Base-by-base conservation (phyloP, 192 early-diverging fungal genomes). In the Coemansia furcata region DNA sequence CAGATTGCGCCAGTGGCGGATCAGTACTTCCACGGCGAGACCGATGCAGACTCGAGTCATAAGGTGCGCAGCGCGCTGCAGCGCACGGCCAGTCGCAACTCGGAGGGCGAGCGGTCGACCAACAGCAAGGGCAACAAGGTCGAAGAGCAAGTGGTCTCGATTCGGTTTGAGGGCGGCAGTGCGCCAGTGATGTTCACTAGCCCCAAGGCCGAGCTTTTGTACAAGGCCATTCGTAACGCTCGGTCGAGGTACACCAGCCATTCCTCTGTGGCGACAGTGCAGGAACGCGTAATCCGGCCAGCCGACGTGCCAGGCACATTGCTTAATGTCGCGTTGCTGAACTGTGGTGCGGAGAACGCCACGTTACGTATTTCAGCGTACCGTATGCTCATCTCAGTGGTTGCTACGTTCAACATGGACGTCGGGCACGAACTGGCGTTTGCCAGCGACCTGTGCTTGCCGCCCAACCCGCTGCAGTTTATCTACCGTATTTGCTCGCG, bases 261-360 rank as follows among this genome's bases (percentile, higher is more conserved):
- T 49, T 54, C 71, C 3, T 66, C 65, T 9, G 68, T 62, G 2
- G 57, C 69, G 12, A 71, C 90, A 0, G 88, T 87, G 60, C 90
- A 89, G 14, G 90, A 94, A 55, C 87, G 94, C 58, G 86, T 80
- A 3, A 89, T 98, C 50, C 87, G 90, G 52, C 94, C 96, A 4
- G 84, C 86, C 11, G 94, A 96, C 85, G 94, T 97, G 7, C 93
- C 95, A 0, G 96, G 95, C 11, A 92, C 90, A 19, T 74, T 98
- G 42, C 83, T 98, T 40, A 98, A 96, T 62, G 94, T 98, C 84
- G 92, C 96, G 21, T 71, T 99, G 64, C 81, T 95, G 43, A 96
- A 97, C 75, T 84, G 94, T 47, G 93, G 92, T 0, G 91, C 90
- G 42, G 88, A 90, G 26, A 93, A 96, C 65, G 84, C 93, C 3